These are phyloP conservation scores for rapeseed (Brassica napus) DNA, from an alignment of 345 rosid genomes.

Conservation along the genomic window Da-Ae NC_063442.1:16574001-16574500, in stretches of 20 bases:
- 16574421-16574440: too few relatives aligned
- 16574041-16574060: constrained; percentile 9
- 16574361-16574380: too few relatives aligned
- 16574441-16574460: too few relatives aligned
- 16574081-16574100: constrained; percentile 25
- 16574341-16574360: too few relatives aligned
- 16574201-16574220: background rate
- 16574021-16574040: constrained; percentile 4
- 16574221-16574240: background rate
- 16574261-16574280: too few relatives aligned
- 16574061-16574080: constrained; percentile 23
- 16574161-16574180: background rate
- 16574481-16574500: background rate
- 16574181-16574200: background rate
- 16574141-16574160: background rate
- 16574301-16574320: too few relatives aligned
- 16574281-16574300: too few relatives aligned
- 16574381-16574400: too few relatives aligned
- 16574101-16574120: constrained; percentile 28
- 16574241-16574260: too few relatives aligned
- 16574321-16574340: too few relatives aligned
- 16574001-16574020: constrained; percentile 14
- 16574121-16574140: constrained; percentile 16
- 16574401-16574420: too few relatives aligned
- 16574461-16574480: background rate